Evolutionary conservation across 495 filamentous ascomycete genomes (phyloP), one percentile per base, ranked within the genome.

Genomic region (Tricharina praecox): DNA sequence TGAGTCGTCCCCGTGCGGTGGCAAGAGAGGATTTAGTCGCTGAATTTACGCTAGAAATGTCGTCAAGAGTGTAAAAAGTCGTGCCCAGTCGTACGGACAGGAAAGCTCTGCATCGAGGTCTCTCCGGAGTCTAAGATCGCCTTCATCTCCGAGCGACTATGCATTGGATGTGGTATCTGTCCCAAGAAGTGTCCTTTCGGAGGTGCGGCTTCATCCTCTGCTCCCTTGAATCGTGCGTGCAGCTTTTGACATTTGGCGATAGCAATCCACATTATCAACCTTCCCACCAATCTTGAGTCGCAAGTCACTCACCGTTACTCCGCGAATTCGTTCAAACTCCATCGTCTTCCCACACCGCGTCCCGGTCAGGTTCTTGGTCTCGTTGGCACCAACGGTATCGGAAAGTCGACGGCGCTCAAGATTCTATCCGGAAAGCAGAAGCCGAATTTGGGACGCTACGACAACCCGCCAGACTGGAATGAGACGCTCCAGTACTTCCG

Each of bases 181-280:
- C 85, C 85, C 23, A 96, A 96, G 70, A 94, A 95, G 66, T 96
- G 90, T 66, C 90, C 90, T n/a, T 97, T 97, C 65, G 82, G 84
- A 56, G 58, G 58, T 61, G 50, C 30, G 51, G 3, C 15, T 18
- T 8, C 23, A 9, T 19, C 30, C 30, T 21, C 16, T 39, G n/a
- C 5, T 39, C 16, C 19, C 16, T 5, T 39, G 20, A 39, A 5
- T 5, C 7, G 20, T 39, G 36, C 35, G 15, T 43, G 3, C n/a
- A 11, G 40, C 20, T 13, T n/a, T 24, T 2, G 13, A 8, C 20
- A 2, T 4, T 3, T 43, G 23, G 13, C 40, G 20, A 23, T 47
- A 61, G 90, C 92, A 48, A 97, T 97, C 67, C 85, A 86, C 62
- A 96, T 97, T 64, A 96, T 97, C 83, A 96, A 96, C 68, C 67